A percentile compares a stretch with the other conserved stretches of the same genome.
Evolutionary conservation across 768 basidiomycete genomes (phyloP).

Genomic region (Mycena pura): DNA sequence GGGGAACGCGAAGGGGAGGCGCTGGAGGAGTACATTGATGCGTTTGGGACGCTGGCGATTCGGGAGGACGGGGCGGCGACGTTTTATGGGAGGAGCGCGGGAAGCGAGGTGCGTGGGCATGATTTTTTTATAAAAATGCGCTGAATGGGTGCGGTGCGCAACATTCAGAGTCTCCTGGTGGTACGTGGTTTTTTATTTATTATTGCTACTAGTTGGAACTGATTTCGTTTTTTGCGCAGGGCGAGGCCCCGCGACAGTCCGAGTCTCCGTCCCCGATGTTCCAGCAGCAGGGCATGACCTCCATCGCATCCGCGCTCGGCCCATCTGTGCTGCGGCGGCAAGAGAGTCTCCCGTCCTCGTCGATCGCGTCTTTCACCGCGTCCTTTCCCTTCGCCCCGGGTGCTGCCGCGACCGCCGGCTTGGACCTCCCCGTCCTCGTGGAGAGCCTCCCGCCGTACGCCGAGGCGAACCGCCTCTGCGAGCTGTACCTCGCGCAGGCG

Average conservation of each 20-base stretch:
- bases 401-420: constrained; percentile 33
- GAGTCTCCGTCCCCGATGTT: constrained; percentile 10
- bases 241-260: constrained; percentile 41
- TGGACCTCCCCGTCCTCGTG: constrained; percentile 55
- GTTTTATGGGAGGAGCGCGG: constrained; percentile 76
- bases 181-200: constrained; percentile 44
- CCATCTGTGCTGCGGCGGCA: constrained; percentile 9
- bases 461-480: constrained; percentile 63
- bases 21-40: constrained; percentile 63
- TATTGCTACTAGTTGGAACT: background rate
- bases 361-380: constrained; percentile 30
- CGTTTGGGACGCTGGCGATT: constrained; percentile 74
- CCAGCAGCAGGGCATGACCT: constrained; percentile 15
- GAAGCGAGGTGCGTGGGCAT: constrained; percentile 62
- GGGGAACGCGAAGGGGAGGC: constrained; percentile 40
- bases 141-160: background rate
- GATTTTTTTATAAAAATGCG: background rate
- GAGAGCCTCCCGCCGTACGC: constrained; percentile 64
- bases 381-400: constrained; percentile 58
- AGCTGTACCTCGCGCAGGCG: constrained; percentile 79
- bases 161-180: constrained; percentile 65
- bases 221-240: constrained; percentile 31
- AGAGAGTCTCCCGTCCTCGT: constrained; percentile 14
- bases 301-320: constrained; percentile 20
- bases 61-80: constrained; percentile 73